Percentiles rank a stretch among this genome's conserved stretches.
Evolutionary conservation across 1,284 basidiomycete genomes (phyloP).

Genomic region (Microbotryum lychnidis-dioicae): DNA sequence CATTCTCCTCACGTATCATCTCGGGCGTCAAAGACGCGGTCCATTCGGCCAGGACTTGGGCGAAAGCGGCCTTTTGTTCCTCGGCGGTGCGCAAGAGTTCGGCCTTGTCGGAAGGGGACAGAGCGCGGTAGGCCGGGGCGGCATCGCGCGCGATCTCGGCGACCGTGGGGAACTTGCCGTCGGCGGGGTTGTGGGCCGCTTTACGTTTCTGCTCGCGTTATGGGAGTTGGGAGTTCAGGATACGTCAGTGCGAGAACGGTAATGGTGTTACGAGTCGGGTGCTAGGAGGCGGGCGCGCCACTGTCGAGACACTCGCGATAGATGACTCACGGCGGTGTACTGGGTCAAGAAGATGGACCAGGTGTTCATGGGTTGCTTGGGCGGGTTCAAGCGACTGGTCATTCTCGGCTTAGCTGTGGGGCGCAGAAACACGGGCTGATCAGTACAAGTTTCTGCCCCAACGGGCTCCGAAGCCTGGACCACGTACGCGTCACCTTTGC

Average conservation of each 20-base stretch:
- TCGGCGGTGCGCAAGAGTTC: slow-evolving; percentile 7
- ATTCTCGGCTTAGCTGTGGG: slow-evolving; percentile 3
- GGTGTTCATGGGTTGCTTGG: slow-evolving; percentile 17
- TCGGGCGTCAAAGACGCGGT: slow-evolving; percentile 21
- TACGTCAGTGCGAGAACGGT: background rate
- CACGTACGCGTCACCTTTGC: slow-evolving; percentile 2
- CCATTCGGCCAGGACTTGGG: slow-evolving; percentile 22
- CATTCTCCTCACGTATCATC: slow-evolving; percentile 29
- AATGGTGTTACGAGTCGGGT: too few relatives aligned
- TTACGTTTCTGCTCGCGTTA: background rate
- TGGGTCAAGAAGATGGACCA: slow-evolving; percentile 23
- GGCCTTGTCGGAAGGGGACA: background rate
- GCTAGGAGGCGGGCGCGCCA: background rate
- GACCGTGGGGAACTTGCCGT: slow-evolving; percentile 10
- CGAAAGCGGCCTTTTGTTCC: slow-evolving; percentile 7
- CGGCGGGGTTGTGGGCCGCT: background rate
- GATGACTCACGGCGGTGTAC: slow-evolving; percentile 14
- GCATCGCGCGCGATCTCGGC: slow-evolving; percentile 4
- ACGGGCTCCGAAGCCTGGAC: background rate
- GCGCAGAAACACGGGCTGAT: background rate
- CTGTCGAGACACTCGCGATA: background rate
- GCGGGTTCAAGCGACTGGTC: slow-evolving; percentile 10
- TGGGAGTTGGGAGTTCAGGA: background rate
- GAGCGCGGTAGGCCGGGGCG: slow-evolving; percentile 7
- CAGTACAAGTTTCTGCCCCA: background rate